Evolutionary conservation across 1,284 basidiomycete genomes (phyloP), one percentile per base, ranked within the genome.

Genomic region (Flammula alnicola): DNA sequence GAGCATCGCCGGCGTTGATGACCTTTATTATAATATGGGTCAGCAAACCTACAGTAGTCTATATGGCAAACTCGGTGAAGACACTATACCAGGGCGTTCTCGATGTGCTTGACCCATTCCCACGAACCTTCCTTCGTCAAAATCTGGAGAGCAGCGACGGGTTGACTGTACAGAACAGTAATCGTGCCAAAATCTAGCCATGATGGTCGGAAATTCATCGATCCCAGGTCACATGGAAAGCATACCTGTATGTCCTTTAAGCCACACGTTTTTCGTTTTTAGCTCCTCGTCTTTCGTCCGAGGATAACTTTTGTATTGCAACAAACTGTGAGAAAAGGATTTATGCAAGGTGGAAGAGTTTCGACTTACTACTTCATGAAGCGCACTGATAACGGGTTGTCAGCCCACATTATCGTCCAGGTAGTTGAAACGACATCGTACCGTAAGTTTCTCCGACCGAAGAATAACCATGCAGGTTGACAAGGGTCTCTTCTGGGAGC

Each of bases 231-330:
- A 14, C 4, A 6, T 32, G 27, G 30, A 10, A n/a, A 11, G 51
- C 65, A 7, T 48, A 78, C 83, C 82, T 7, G 79, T 82, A 55
- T 85, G 83, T 4, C 83, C 83, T 59, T 83, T 82, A 26, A 83
- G 63, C 81, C 80, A 83, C 14, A 83, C 76, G 37, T 79, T 73
- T 43, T 78, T 78, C 0, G 80, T 75, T 58, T 77, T 78, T 11
- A 57, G 48, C 54, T 84, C 83, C 44, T 84, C 83, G 12, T 83
- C 80, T 23, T 71, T 63, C 0, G 77, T 70, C 20, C 70, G 60
- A 1, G 70, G 68, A 47, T 67, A 69, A 46, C 71, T 71, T 22
- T n/a, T n/a, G n/a, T n/a, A n/a, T n/a, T n/a, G n/a, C n/a, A n/a
- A n/a, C n/a, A n/a, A n/a, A n/a, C 16, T 31, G 26, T 19, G 22